These are phyloP conservation scores for Rhizopogon vinicolor DNA, from an alignment of 768 basidiomycete genomes.

Conservation along the genomic window DNA sequence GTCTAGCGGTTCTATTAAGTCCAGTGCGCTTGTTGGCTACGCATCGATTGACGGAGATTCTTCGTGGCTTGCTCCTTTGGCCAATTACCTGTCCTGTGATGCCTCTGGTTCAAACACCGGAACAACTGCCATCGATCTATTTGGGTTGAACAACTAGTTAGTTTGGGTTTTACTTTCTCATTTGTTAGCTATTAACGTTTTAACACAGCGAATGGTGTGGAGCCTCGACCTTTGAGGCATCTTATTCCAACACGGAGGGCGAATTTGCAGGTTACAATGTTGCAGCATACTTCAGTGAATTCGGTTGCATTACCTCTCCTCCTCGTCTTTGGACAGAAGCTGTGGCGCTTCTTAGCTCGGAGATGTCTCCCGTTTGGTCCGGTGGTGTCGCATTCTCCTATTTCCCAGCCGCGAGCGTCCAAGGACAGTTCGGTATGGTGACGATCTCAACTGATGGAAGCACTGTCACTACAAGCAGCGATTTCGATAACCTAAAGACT, in stretches of 20 bases:
- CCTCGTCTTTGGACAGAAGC: conserved; percentile 82
- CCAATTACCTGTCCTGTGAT: conserved; percentile 80
- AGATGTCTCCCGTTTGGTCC: conserved; percentile 80
- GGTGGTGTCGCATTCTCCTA: conserved; percentile 90
- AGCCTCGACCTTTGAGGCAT: conserved; percentile 46
- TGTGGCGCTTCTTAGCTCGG: conserved; percentile 59
- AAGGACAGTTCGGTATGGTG: conserved; percentile 83
- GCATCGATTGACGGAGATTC: conserved; percentile 74
- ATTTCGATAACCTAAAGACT: conserved; percentile 61
- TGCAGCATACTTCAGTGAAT: conserved; percentile 89
- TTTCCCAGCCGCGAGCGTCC: conserved; percentile 73
- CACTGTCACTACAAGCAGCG: conserved; percentile 62
- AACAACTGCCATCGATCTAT: conserved; percentile 71
- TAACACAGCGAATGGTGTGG: conserved; percentile 78
- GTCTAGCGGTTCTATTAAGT: conserved; percentile 56
- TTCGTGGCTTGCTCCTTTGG: conserved; percentile 59
- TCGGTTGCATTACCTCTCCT: conserved; percentile 58
- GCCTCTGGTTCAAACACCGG: conserved; percentile 46
- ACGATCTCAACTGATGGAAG: conserved; percentile 61
- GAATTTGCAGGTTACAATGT: conserved; percentile 67
- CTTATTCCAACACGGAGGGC: conserved; percentile 52
- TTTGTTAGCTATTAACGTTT: conserved; percentile 6
- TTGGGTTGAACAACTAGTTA: conserved; percentile 84
- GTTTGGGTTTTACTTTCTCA: conserved; percentile 21
- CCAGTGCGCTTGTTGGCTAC: conserved; percentile 73